Percentiles rank a stretch among this genome's conserved stretches.
These are phyloP conservation scores for Alternaria incomplexa DNA, from an alignment of 2,329 filamentous ascomycete genomes.

Conservation along the genomic window DNA sequence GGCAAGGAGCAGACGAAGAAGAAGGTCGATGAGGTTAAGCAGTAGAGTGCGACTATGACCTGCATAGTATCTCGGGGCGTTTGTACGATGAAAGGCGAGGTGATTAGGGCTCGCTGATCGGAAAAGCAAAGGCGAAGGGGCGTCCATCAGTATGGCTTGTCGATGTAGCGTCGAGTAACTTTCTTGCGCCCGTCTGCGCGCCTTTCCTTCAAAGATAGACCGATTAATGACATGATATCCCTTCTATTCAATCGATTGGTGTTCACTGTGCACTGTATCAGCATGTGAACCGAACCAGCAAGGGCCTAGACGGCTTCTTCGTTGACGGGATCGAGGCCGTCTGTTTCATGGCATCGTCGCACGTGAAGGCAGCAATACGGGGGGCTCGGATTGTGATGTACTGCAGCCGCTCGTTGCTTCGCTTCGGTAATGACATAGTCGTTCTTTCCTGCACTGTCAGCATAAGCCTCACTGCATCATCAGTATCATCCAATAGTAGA, in stretches of 20 bases:
- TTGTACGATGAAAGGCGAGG: neutral
- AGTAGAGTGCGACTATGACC: conserved; percentile 22
- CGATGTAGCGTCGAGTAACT: neutral
- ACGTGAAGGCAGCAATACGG: neutral
- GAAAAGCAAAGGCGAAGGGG: conserved; percentile 6
- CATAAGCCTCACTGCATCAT: neutral
- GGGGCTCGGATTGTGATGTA: neutral
- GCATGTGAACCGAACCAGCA: neutral
- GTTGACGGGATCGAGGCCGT: neutral
- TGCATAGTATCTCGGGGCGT: neutral
- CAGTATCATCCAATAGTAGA: neutral
- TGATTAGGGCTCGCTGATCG: neutral
- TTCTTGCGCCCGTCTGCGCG: neutral
- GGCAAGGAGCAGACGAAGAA: conserved; percentile 42
- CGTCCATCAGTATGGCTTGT: neutral
- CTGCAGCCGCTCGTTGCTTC: neutral
- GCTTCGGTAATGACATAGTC: neutral
- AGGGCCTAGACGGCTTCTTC: neutral
- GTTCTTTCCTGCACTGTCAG: neutral
- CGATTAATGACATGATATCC: conserved; percentile 12
- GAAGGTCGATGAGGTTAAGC: conserved; percentile 45
- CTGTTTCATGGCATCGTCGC: neutral
- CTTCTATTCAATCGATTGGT: neutral
- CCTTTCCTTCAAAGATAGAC: conserved; percentile 6
- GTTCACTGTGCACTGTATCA: neutral